Conservation (phyloP, 108 stramenopile genomes). For the Ochromonas danica region DNA sequence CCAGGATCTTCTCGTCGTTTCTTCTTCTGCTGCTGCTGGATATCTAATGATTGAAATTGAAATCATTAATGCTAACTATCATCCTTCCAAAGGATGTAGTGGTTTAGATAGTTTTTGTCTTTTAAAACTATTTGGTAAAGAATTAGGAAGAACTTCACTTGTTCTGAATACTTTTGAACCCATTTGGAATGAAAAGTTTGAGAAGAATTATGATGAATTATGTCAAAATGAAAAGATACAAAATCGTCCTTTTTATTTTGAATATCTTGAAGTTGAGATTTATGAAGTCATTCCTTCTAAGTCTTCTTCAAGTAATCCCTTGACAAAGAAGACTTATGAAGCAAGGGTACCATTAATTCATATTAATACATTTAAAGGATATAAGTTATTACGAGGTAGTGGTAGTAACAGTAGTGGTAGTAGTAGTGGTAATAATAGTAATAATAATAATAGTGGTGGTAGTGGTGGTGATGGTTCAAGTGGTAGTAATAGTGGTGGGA, state of each 20-base stretch:
- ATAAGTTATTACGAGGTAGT: not conserved
- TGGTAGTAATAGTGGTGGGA: no score
- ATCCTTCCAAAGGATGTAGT: not conserved
- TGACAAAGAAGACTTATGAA: slow-evolving; percentile 1
- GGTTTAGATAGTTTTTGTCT: not conserved
- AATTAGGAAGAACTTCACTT: not conserved
- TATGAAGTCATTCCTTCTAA: not conserved
- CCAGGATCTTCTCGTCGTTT: no score
- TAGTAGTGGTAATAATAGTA: no score
- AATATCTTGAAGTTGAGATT: not conserved
- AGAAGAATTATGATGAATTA: not conserved
- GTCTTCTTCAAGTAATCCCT: not conserved
- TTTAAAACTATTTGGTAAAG: not conserved
- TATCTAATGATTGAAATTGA: slow-evolving; percentile 20
- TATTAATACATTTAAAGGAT: not conserved
- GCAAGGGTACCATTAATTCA: slow-evolving; percentile 1
- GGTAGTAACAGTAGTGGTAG: not conserved
- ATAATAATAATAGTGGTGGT: no score
- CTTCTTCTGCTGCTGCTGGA: no score
- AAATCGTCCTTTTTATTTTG: slow-evolving; percentile 29
- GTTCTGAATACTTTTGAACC: not conserved
- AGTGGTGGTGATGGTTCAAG: no score
- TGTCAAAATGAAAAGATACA: slow-evolving; percentile 4
- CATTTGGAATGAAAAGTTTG: slow-evolving; percentile 16
- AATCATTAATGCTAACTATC: not conserved